Evolutionary conservation across 768 basidiomycete genomes (phyloP).

Genomic region (Goffeauzyma gilvescens): DNA sequence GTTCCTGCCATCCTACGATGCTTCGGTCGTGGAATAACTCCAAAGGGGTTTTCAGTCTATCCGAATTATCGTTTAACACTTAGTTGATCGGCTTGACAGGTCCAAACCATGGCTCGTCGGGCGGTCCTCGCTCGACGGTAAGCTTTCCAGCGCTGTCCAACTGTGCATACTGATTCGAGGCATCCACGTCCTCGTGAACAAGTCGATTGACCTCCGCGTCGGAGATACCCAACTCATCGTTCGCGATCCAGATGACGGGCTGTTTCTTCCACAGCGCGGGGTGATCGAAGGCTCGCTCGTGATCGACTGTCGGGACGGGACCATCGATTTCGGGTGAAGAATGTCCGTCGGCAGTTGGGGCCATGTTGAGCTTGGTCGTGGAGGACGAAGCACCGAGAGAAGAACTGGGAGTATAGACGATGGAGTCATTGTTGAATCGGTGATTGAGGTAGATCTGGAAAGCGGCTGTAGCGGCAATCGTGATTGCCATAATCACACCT

Average conservation of each 20-base stretch:
- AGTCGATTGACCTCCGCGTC: slow-evolving; percentile 26
- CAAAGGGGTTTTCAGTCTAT: no score
- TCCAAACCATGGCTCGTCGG: slow-evolving; percentile 32
- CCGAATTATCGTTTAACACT: no score
- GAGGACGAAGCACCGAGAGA: slow-evolving; percentile 11
- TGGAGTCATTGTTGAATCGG: slow-evolving; percentile 20
- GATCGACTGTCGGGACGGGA: slow-evolving; percentile 21
- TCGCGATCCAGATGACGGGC: slow-evolving; percentile 31
- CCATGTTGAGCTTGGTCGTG: slow-evolving; percentile 11
- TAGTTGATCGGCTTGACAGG: no score
- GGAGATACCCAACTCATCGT: slow-evolving; percentile 29
- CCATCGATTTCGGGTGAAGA: slow-evolving; percentile 2
- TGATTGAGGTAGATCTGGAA: slow-evolving; percentile 29
- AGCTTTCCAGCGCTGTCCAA: slow-evolving; percentile 27
- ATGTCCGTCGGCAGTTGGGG: background rate
- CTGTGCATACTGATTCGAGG: slow-evolving; percentile 24
- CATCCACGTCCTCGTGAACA: slow-evolving; percentile 22
- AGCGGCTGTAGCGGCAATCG: slow-evolving; percentile 11
- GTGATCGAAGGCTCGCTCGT: slow-evolving; percentile 32
- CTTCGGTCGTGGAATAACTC: no score
- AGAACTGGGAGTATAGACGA: slow-evolving; percentile 20
- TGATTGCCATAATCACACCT: slow-evolving; percentile 29
- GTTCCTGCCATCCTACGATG: no score
- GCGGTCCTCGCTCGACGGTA: slow-evolving; percentile 21
- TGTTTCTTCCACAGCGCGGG: slow-evolving; percentile 33